These are phyloP conservation scores for Volvox africanus DNA, from an alignment of 139 green algal species.

Conservation along the genomic window DNA sequence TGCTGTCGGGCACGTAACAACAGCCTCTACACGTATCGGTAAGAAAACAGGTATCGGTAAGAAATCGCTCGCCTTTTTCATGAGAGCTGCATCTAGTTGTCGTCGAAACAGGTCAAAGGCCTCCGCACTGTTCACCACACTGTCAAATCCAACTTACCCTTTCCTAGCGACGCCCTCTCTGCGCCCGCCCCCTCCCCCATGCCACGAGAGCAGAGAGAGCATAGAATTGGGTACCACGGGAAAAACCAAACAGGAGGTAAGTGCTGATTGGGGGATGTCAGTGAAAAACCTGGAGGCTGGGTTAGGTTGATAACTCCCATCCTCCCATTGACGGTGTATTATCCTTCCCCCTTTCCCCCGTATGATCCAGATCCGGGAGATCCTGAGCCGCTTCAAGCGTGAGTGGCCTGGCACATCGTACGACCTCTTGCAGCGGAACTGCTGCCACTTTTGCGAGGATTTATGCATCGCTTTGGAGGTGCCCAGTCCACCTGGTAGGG, in stretches of 20 bases:
- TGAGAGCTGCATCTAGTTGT: too few species aligned
- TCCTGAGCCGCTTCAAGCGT: constrained; percentile 57
- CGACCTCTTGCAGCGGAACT: constrained; percentile 82
- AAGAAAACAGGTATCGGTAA: neutral
- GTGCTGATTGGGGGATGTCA: neutral
- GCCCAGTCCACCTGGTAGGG: constrained; percentile 52
- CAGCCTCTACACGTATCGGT: constrained; percentile 13
- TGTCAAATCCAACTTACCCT: too few species aligned
- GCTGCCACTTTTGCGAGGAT: constrained; percentile 86
- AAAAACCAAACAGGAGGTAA: constrained; percentile 58
- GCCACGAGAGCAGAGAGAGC: constrained; percentile 58
- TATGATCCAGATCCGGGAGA: constrained; percentile 50
- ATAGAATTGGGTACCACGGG: constrained; percentile 72
- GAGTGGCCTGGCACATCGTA: constrained; percentile 66
- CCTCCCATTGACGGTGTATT: neutral
- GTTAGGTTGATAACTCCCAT: too few species aligned
- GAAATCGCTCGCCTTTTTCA: too few species aligned
- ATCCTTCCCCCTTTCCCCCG: neutral
- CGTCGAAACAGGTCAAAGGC: too few species aligned
- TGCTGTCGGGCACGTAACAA: constrained; percentile 61
- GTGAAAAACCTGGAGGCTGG: too few species aligned
- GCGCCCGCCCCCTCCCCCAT: neutral
- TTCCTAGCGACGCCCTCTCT: neutral
- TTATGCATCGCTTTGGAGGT: constrained; percentile 68
- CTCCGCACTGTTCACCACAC: too few species aligned